Evolutionary conservation across 495 filamentous ascomycete genomes (phyloP).

Genomic region (Penicillium canescens): DNA sequence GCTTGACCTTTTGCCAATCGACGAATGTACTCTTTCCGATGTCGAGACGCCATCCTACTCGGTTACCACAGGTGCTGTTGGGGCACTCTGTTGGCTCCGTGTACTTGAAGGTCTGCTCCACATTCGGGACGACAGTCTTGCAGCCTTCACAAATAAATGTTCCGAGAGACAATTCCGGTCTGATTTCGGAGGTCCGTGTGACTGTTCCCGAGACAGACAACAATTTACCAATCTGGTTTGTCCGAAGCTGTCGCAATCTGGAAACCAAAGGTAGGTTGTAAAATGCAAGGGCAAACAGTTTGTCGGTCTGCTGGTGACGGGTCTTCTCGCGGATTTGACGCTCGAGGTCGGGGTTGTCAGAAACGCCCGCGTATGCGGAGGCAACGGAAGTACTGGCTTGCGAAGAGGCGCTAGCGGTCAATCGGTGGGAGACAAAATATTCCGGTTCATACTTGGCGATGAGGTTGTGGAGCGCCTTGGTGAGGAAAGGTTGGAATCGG

Average conservation of each 20-base stretch:
- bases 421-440: constrained; percentile 88
- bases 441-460: constrained; percentile 92
- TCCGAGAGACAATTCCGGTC: constrained; percentile 87
- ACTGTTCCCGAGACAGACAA: constrained; percentile 95
- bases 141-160: constrained; percentile 93
- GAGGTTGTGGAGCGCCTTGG: constrained; percentile 84
- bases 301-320: constrained; percentile 94
- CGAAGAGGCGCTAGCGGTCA: constrained; percentile 62
- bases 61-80: constrained; percentile 87
- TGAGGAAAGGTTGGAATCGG: constrained; percentile 90
- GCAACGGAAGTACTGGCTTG: constrained; percentile 67
- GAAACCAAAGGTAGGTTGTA: constrained; percentile 97
- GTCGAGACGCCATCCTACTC: constrained; percentile 86
- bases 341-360: constrained; percentile 50
- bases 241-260: constrained; percentile 83
- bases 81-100: constrained; percentile 96
- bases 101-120: constrained; percentile 97
- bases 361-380: constrained; percentile 65
- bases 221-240: constrained; percentile 86
- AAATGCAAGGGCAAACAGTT: constrained; percentile 91
- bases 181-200: constrained; percentile 93
- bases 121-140: constrained; percentile 74
- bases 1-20: constrained; percentile 97
- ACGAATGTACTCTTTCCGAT: constrained; percentile 97
- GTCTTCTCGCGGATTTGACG: constrained; percentile 56